Evolutionary conservation across 331 rosid species (phyloP).

Genomic region (Phaseolus coccineus): DNA sequence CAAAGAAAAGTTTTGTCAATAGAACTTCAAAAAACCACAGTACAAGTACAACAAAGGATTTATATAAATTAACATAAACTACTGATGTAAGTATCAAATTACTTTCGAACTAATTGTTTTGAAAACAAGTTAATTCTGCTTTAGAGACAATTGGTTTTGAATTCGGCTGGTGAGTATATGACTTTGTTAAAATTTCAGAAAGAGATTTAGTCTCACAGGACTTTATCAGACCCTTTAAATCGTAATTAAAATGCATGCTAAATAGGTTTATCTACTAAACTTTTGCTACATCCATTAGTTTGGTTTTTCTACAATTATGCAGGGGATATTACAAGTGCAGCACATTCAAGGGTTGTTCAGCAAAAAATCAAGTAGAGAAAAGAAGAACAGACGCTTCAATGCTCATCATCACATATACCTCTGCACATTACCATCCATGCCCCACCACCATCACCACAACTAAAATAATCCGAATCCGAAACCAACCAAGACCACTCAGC

Average conservation of each 20-base stretch:
- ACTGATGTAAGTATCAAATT: too few species aligned
- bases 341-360: slow-evolving; percentile 89
- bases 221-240: too few species aligned
- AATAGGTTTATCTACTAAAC: background rate
- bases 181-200: too few species aligned
- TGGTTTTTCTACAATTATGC: slow-evolving; percentile 38
- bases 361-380: slow-evolving; percentile 94
- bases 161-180: too few species aligned
- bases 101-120: background rate
- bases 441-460: slow-evolving; percentile 52
- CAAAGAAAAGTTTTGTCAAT: too few species aligned
- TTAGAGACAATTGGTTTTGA: too few species aligned
- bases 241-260: background rate
- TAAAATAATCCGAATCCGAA: slow-evolving; percentile 47
- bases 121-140: slow-evolving; percentile 7
- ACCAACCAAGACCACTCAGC: slow-evolving; percentile 39
- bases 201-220: too few species aligned
- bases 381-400: slow-evolving; percentile 83
- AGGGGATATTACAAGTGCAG: slow-evolving; percentile 95
- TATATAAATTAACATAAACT: too few species aligned
- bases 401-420: slow-evolving; percentile 83
- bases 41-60: too few species aligned
- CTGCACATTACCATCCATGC: slow-evolving; percentile 80
- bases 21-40: too few species aligned
- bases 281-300: slow-evolving; percentile 24